Evolutionary conservation across 2,329 filamentous ascomycete genomes (phyloP).

Genomic region (Calonectria naviculata): DNA sequence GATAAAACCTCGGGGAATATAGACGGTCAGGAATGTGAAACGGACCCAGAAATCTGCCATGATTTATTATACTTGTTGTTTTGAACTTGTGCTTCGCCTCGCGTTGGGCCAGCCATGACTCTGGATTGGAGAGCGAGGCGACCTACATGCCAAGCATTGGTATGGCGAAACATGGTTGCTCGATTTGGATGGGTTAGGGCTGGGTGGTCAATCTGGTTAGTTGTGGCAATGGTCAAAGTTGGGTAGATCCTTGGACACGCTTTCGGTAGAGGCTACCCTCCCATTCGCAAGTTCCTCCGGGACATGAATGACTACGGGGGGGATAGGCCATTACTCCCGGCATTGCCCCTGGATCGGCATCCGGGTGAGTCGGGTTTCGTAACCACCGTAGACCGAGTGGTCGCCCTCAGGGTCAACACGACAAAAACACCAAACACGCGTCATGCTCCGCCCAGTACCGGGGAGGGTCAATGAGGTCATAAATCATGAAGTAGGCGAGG

Average conservation of each 20-base stretch:
- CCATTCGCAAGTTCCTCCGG: background rate
- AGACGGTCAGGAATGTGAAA: background rate
- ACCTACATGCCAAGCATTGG: background rate
- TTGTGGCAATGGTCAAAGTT: background rate
- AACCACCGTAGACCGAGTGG: slow-evolving; percentile 6
- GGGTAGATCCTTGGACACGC: slow-evolving; percentile 12
- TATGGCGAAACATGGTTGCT: background rate
- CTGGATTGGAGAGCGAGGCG: background rate
- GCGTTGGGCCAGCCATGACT: background rate
- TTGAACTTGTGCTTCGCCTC: background rate
- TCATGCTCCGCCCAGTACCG: background rate
- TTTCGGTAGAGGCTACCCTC: background rate
- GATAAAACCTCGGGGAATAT: background rate
- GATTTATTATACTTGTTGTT: background rate
- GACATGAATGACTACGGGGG: background rate
- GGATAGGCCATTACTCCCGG: slow-evolving; percentile 2
- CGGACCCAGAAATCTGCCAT: slow-evolving; percentile 1
- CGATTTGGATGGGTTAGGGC: slow-evolving; percentile 1
- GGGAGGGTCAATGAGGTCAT: slow-evolving; percentile 24
- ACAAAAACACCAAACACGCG: slow-evolving; percentile 3
- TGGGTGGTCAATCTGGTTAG: background rate
- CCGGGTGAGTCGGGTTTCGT: slow-evolving; percentile 14
- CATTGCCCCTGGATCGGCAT: slow-evolving; percentile 12
- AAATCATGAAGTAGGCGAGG: background rate
- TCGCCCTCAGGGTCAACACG: background rate